Base-by-base conservation (phyloP, 805 yeast genomes). In the Saturnispora mendoncae region DNA sequence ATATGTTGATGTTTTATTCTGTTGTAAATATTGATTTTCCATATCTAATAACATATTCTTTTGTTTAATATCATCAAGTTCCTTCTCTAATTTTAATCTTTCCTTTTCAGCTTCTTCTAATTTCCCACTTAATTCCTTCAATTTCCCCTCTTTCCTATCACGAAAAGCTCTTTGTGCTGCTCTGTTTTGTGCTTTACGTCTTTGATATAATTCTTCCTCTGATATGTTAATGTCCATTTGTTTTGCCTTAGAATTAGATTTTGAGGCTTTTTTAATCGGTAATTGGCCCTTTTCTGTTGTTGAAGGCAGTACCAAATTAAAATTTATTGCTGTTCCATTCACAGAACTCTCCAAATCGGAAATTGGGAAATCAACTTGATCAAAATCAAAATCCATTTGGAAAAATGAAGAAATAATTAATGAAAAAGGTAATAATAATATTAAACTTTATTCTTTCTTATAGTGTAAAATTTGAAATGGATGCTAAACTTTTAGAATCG, bases 131-230 rank as follows among this genome's bases (percentile, higher is more conserved):
- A 85, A 65, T 50, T 80, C 87, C 55, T 78, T 80, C 46, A 82
- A 60, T 51, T 72, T 77, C 38, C 75, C 74, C 57, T 83, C 92
- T 57, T 81, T 83, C 38, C 94, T 74, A 58, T 84, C 88, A 46
- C 94, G 66, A 60, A 83, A 85, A 2, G 94, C 94, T 50, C 87
- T 67, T 61, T 85, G 95, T 1, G 94, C 94, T 9, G 88, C 88
- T 52, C 94, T 67, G 55, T 84, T 84, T 56, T 81, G 92, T 2
- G 85, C 86, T 54, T 78, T 82, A 39, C 84, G 71, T 56, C 75
- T 77, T 47, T 70, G 64, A 15, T 68, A 69, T 5, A 74, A 51
- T 45, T 76, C 72, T 31, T 62, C 61, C 39, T 66, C 58, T 3
- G 53, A 21, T 13, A 36, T 5, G 6, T 24, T 24, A 4, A 13